Conservation (phyloP, 176 grass and related monocot species). For the Ananas comosus region DNA sequence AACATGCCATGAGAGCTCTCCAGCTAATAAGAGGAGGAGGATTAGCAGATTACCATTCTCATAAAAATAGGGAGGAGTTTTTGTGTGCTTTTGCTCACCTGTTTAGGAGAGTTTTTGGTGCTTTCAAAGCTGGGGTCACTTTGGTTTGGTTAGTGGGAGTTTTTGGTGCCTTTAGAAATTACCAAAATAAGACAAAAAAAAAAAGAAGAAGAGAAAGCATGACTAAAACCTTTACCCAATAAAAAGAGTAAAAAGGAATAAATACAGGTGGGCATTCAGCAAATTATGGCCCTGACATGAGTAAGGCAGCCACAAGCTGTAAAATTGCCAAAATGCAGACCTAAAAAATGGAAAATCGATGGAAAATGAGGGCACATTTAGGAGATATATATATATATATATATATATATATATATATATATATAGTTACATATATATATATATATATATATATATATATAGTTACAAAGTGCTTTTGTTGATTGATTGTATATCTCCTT, state of each 20-base stretch:
- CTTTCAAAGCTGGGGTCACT: conserved; percentile 29
- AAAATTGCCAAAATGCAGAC: neutral
- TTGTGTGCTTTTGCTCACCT: conserved; percentile 27
- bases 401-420: too few relatives aligned
- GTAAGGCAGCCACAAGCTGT: conserved; percentile 1
- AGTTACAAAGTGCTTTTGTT: neutral
- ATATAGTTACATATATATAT: neutral
- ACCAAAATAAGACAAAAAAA: conserved; percentile 23
- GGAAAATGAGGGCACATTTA: neutral
- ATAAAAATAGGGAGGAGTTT: conserved; percentile 9
- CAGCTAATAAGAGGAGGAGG: conserved; percentile 74
- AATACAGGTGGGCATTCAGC: conserved; percentile 11
- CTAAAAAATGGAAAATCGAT: neutral
- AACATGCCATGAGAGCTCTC: conserved; percentile 42
- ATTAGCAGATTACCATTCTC: conserved; percentile 40
- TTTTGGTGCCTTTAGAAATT: neutral
- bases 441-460: neutral
- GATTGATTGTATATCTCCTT: neutral
- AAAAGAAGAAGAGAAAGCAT: too few relatives aligned
- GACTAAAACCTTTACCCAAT: too few relatives aligned
- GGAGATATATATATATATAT: neutral
- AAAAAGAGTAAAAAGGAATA: conserved; percentile 15
- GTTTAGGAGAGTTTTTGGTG: conserved; percentile 32
- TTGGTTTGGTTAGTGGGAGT: conserved; percentile 31
- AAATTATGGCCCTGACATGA: neutral